Percentiles rank a stretch among this genome's conserved stretches.
Evolutionary conservation across 805 yeast species (phyloP).

Genomic region (Hanseniaspora opuntiae): DNA sequence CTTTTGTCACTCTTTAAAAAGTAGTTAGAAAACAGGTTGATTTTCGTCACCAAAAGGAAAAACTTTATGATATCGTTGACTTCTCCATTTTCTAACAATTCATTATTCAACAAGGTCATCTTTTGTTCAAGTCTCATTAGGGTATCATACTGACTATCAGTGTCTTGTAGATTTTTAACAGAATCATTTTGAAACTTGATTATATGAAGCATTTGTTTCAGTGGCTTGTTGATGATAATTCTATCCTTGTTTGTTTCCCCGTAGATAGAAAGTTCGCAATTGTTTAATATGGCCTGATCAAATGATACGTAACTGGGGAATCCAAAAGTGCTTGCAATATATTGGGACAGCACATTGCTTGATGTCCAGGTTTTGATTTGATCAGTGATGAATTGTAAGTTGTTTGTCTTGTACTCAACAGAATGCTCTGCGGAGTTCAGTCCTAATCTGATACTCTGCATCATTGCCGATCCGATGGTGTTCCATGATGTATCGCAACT

Average conservation of each 20-base stretch:
- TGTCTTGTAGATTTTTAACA: conserved; percentile 60
- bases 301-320: conserved; percentile 85
- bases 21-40: conserved; percentile 72
- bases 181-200: conserved; percentile 79
- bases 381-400: conserved; percentile 42
- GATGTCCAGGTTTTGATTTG: conserved; percentile 86
- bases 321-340: conserved; percentile 83
- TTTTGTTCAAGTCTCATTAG: conserved; percentile 57
- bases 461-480: conserved; percentile 82
- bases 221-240: conserved; percentile 36
- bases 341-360: conserved; percentile 80
- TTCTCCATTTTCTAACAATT: conserved; percentile 33
- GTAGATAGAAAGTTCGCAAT: conserved; percentile 27
- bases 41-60: conserved; percentile 55
- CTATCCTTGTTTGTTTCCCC: conserved; percentile 20
- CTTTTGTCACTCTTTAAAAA: conserved; percentile 40
- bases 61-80: conserved; percentile 60
- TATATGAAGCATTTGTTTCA: conserved; percentile 67
- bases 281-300: conserved; percentile 51
- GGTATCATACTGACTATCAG: conserved; percentile 63
- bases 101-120: conserved; percentile 56
- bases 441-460: conserved; percentile 86
- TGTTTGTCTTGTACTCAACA: conserved; percentile 38
- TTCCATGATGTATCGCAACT: conserved; percentile 95
- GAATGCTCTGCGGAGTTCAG: conserved; percentile 65